phyloP scores from a whole-genome alignment of 2,329 filamentous ascomycete species.

The Scedosporium dehoogii region DNA sequence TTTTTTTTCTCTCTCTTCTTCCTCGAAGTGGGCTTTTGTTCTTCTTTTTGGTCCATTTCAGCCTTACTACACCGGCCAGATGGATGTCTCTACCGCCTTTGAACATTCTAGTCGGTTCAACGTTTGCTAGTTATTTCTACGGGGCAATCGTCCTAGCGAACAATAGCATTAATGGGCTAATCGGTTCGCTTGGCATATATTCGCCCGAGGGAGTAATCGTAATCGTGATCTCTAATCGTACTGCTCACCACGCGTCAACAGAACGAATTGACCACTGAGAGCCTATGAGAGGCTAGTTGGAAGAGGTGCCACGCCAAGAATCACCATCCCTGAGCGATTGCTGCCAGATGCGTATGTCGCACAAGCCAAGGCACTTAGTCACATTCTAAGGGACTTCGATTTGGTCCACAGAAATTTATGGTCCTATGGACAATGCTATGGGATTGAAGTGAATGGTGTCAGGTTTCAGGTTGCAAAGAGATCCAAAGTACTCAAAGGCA shows the following conservation, averaged over 20 bases:
- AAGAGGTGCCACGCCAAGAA: background rate
- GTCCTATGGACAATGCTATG: no score
- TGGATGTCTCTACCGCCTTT: no score
- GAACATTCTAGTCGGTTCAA: no score
- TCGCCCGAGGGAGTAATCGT: background rate
- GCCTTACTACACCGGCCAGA: no score
- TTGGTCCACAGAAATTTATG: no score
- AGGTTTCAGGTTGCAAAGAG: background rate
- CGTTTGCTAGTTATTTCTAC: no score
- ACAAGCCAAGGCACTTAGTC: background rate
- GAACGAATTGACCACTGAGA: no score
- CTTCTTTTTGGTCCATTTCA: no score
- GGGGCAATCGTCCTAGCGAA: no score
- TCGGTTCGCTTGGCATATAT: background rate
- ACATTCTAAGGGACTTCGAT: background rate
- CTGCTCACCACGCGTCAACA: background rate
- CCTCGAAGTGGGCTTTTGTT: no score
- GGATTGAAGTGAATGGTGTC: background rate
- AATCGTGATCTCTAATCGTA: background rate
- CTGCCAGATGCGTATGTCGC: background rate
- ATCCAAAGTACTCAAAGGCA: background rate
- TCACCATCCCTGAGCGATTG: background rate
- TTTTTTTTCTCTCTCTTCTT: no score
- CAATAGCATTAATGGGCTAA: background rate
- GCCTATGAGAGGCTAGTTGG: background rate